Conservation (phyloP, 495 filamentous ascomycete genomes). For the Penicillium taxi region DNA sequence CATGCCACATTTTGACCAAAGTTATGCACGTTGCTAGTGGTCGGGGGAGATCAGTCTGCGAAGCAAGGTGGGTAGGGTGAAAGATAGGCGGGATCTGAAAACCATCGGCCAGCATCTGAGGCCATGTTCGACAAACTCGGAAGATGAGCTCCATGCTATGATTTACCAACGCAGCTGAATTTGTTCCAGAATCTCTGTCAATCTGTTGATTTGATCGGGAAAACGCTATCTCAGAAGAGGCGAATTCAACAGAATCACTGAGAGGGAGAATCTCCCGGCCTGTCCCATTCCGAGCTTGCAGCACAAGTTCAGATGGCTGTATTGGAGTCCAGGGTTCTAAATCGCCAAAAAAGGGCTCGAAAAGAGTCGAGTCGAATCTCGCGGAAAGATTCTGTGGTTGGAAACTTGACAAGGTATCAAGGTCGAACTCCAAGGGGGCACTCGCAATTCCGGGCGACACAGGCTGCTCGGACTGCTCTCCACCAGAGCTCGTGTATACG, state of each 20-base stretch:
- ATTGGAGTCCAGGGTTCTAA: neutral
- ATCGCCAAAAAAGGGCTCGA: constrained; percentile 3
- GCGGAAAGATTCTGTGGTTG: neutral
- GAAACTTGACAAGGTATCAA: neutral
- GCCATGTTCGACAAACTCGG: constrained; percentile 4
- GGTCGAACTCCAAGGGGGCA: neutral
- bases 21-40: constrained; percentile 10
- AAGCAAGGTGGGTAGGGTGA: constrained; percentile 1
- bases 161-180: constrained; percentile 1
- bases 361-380: constrained; percentile 9
- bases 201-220: neutral
- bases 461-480: neutral
- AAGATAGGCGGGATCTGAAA: constrained; percentile 2
- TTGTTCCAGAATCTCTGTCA: neutral
- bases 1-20: constrained; percentile 33
- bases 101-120: constrained; percentile 2
- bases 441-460: neutral
- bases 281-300: neutral
- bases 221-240: neutral
- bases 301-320: neutral
- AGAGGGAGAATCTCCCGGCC: neutral
- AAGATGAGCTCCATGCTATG: constrained; percentile 5
- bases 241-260: neutral
- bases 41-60: neutral
- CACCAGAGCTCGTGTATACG: neutral